Percentiles rank a stretch among this genome's conserved stretches.
Evolutionary conservation across 2,329 filamentous ascomycete genomes (phyloP).

Genomic region (Botryosphaeria dothidea): DNA sequence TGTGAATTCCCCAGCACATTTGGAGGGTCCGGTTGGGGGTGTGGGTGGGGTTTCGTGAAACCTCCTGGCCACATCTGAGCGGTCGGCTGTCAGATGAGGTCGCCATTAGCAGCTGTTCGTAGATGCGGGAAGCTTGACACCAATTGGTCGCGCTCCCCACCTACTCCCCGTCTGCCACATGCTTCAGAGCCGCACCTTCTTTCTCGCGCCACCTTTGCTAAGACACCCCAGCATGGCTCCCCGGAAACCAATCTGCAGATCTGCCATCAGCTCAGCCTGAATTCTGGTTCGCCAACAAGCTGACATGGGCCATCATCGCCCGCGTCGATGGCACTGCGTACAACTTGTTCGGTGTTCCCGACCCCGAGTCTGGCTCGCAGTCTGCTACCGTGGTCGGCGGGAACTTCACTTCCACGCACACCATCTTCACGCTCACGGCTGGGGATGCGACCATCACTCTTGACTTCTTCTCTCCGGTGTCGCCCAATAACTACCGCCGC

Average conservation of each 20-base stretch:
- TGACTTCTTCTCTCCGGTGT: conserved; percentile 49
- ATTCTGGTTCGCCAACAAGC: conserved; percentile 46
- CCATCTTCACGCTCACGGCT: conserved; percentile 41
- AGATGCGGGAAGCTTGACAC: conserved; percentile 11
- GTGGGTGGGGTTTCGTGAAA: neutral
- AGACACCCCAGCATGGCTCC: conserved; percentile 40
- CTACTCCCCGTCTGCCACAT: neutral
- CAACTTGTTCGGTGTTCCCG: conserved; percentile 43
- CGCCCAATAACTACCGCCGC: conserved; percentile 42
- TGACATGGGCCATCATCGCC: conserved; percentile 46
- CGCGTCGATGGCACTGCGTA: conserved; percentile 43
- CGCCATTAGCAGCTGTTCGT: conserved; percentile 2
- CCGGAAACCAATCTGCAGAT: conserved; percentile 38
- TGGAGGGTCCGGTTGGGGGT: neutral
- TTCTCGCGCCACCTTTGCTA: conserved; percentile 17
- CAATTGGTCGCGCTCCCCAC: conserved; percentile 11
- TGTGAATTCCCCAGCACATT: neutral
- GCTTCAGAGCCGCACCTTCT: conserved; percentile 14
- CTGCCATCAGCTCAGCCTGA: conserved; percentile 42
- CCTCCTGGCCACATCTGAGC: neutral
- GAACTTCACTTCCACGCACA: conserved; percentile 46
- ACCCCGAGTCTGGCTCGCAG: conserved; percentile 27
- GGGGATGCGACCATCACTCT: conserved; percentile 37
- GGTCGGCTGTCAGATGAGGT: neutral
- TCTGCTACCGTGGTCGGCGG: conserved; percentile 37